These are phyloP conservation scores for Dactylellina parvicollis DNA, from an alignment of 2,329 filamentous ascomycete genomes.

Conservation along the genomic window DNA sequence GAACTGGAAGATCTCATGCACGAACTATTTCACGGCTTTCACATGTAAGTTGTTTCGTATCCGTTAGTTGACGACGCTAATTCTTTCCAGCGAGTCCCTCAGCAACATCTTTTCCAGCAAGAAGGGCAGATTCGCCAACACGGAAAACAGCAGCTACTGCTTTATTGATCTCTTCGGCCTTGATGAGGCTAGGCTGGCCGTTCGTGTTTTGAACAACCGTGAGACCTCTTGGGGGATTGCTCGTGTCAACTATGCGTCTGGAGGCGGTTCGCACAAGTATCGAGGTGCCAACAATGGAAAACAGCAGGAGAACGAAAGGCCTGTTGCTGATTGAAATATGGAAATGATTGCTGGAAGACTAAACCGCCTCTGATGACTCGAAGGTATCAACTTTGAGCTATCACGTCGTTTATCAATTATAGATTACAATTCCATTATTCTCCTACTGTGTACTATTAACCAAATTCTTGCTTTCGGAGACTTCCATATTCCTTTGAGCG, in stretches of 20 bases:
- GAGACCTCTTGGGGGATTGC: conserved; percentile 41
- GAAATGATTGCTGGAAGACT: too few species aligned
- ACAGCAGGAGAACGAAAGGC: not conserved
- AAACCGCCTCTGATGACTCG: too few species aligned
- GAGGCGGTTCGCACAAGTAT: conserved; percentile 33
- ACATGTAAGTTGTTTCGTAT: conserved; percentile 18
- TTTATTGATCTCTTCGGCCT: conserved; percentile 35
- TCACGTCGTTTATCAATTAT: too few species aligned
- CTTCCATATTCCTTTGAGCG: too few species aligned
- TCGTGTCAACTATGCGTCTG: conserved; percentile 33
- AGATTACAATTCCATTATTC: too few species aligned
- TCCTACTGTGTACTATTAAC: too few species aligned
- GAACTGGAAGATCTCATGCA: conserved; percentile 34
- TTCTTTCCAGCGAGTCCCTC: conserved; percentile 29
- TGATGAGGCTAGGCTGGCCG: conserved; percentile 23
- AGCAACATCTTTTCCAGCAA: conserved; percentile 9
- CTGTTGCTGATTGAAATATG: not conserved
- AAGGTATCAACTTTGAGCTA: too few species aligned
- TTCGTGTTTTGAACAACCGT: conserved; percentile 39
- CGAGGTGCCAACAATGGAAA: not conserved
- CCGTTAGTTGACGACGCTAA: not conserved
- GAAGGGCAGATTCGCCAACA: not conserved
- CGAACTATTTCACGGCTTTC: conserved; percentile 40
- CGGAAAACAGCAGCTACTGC: conserved; percentile 21
- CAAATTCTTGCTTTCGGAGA: too few species aligned